Evolutionary conservation across 2,329 filamentous ascomycete genomes (phyloP).

Genomic region (Pestalotiopsis sp.): DNA sequence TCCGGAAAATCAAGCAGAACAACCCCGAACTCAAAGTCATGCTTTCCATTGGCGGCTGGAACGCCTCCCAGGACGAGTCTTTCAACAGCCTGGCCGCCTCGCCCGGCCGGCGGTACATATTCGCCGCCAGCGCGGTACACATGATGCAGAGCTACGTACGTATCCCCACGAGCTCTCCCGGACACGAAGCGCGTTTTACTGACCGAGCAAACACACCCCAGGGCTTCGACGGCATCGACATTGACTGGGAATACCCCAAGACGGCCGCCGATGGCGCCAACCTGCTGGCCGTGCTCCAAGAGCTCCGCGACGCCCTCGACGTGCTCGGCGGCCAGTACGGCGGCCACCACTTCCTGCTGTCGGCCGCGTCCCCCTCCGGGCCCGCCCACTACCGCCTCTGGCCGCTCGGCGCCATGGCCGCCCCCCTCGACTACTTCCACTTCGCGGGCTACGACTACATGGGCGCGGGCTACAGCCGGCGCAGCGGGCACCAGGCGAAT

Average conservation of each 20-base stretch:
- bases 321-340: not conserved
- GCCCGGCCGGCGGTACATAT: not conserved
- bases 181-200: not conserved
- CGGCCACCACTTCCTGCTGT: not conserved
- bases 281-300: not conserved
- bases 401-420: not conserved
- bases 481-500: constrained; percentile 4
- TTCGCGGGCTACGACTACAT: constrained; percentile 4
- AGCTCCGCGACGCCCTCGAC: not conserved
- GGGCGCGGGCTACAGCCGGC: not conserved
- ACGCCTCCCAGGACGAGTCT: not conserved
- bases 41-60: not conserved
- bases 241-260: constrained; percentile 1
- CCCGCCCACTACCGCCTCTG: not conserved
- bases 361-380: not conserved
- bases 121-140: not conserved
- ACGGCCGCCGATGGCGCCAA: not conserved
- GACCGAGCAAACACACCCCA: not conserved
- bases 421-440: not conserved
- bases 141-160: constrained; percentile 3
- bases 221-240: constrained; percentile 7
- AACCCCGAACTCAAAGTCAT: not conserved
- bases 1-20: not conserved
- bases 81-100: not conserved
- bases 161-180: not conserved